These are phyloP conservation scores for Penicillium sp. DNA, from an alignment of 2,329 filamentous ascomycete species.

Conservation along the genomic window DNA sequence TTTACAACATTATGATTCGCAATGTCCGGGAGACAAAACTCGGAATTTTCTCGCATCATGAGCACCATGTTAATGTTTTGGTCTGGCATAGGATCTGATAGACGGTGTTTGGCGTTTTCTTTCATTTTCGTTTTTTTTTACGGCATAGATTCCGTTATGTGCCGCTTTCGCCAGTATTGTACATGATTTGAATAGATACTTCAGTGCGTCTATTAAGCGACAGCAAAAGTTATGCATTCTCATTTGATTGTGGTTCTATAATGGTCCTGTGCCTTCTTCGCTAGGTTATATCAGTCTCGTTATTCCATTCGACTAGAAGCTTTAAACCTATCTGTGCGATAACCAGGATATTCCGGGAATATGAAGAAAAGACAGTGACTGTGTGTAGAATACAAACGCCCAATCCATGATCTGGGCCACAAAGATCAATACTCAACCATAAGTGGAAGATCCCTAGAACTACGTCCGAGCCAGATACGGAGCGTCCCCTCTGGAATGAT, in stretches of 20 bases:
- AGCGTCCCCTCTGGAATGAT: conserved; percentile 50
- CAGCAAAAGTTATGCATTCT: conserved; percentile 9
- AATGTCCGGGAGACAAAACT: conserved; percentile 17
- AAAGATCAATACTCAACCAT: conserved; percentile 26
- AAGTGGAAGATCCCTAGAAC: conserved; percentile 35
- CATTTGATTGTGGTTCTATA: background rate
- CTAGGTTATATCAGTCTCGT: background rate
- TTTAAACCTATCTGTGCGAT: no score
- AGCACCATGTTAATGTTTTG: conserved; percentile 19
- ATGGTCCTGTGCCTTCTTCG: background rate
- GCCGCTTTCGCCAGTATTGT: conserved; percentile 7
- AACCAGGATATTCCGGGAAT: no score
- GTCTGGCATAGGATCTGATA: conserved; percentile 25
- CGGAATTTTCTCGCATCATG: conserved; percentile 17
- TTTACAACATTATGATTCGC: conserved; percentile 20
- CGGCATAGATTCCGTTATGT: conserved; percentile 5
- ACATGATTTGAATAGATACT: conserved; percentile 10
- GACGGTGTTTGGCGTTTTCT: conserved; percentile 22
- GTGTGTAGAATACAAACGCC: no score
- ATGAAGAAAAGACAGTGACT: background rate
- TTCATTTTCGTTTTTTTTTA: background rate
- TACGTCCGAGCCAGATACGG: conserved; percentile 37
- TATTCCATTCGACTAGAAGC: no score
- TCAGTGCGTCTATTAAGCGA: conserved; percentile 5
- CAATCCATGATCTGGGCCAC: background rate